Evolutionary conservation across 352 stramenopile genomes (phyloP).

Genomic region (Globisporangium lucens): DNA sequence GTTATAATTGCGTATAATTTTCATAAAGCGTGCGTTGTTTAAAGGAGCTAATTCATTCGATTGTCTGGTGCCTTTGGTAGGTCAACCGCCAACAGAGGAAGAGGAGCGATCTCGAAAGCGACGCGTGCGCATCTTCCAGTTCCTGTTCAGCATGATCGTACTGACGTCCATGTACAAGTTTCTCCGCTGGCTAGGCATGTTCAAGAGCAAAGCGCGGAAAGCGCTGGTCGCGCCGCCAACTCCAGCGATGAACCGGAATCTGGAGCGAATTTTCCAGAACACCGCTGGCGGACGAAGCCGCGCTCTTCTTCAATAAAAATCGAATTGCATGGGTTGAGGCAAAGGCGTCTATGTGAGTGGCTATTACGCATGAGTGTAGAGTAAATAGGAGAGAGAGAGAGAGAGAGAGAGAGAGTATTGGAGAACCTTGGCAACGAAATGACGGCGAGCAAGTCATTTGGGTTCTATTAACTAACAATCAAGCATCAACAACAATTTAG

Average conservation of each 20-base stretch:
- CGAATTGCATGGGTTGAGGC: not conserved
- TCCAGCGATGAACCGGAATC: constrained; percentile 31
- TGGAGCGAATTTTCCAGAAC: constrained; percentile 73
- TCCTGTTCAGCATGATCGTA: constrained; percentile 59
- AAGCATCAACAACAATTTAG: constrained; percentile 10
- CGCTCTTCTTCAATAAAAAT: constrained; percentile 17
- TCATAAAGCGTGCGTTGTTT: not conserved
- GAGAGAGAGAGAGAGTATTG: not conserved
- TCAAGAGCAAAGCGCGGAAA: constrained; percentile 32
- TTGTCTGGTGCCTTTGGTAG: constrained; percentile 14
- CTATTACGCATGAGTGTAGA: constrained; percentile 4
- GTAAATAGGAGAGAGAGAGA: not conserved
- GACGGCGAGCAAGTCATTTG: constrained; percentile 2
- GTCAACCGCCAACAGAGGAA: constrained; percentile 63
- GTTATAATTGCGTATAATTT: not conserved
- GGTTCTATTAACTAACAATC: constrained; percentile 8
- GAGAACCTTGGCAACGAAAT: not conserved
- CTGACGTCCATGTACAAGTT: constrained; percentile 58
- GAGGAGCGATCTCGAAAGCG: constrained; percentile 67
- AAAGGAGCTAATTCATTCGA: not conserved
- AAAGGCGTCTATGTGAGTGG: constrained; percentile 4
- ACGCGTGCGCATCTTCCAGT: constrained; percentile 79
- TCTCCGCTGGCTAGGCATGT: constrained; percentile 44
- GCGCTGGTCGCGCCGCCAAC: constrained; percentile 34
- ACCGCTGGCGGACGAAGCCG: constrained; percentile 27